A percentile compares a stretch with the other conserved stretches of the same genome.
phyloP scores from a whole-genome alignment of 2,329 filamentous ascomycete species.

The Triangularia setosa region DNA sequence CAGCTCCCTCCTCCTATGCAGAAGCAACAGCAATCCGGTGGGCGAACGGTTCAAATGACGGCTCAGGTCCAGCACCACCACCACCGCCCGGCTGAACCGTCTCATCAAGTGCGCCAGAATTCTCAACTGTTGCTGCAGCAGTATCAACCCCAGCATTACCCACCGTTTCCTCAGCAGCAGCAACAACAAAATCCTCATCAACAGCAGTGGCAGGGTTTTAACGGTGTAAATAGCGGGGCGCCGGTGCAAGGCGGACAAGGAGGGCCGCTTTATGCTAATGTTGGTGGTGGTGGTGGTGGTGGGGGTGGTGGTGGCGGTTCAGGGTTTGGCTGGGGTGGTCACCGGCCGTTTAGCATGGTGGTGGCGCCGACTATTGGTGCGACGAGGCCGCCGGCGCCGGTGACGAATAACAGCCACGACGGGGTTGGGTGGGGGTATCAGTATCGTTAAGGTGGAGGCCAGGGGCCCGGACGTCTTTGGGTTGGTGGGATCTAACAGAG shows the following conservation, averaged over 20 bases:
- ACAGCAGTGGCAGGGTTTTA: conserved; percentile 4
- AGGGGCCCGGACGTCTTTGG: too few relatives aligned
- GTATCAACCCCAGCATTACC: not conserved
- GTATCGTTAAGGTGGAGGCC: conserved; percentile 5
- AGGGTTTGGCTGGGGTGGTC: not conserved
- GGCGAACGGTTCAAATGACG: not conserved
- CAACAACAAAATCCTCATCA: too few relatives aligned
- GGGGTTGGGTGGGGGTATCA: conserved; percentile 27
- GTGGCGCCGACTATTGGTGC: not conserved
- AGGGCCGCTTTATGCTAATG: not conserved
- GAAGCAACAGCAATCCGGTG: not conserved
- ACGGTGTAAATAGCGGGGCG: not conserved
- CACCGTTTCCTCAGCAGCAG: conserved; percentile 1
- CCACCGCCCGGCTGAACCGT: too few relatives aligned
- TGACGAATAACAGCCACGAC: conserved; percentile 20
- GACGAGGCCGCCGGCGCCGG: not conserved
- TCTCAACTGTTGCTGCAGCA: not conserved
- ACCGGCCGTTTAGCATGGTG: not conserved
- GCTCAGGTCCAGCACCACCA: not conserved
- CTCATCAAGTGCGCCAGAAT: not conserved
- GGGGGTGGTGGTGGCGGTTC: not conserved
- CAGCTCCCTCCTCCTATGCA: not conserved
- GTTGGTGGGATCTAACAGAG: not conserved
- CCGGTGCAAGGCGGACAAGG: not conserved
- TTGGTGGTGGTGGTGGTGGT: too few relatives aligned